phyloP scores from a whole-genome alignment of 768 basidiomycete genomes.

The Leccinum longicurvipes region DNA sequence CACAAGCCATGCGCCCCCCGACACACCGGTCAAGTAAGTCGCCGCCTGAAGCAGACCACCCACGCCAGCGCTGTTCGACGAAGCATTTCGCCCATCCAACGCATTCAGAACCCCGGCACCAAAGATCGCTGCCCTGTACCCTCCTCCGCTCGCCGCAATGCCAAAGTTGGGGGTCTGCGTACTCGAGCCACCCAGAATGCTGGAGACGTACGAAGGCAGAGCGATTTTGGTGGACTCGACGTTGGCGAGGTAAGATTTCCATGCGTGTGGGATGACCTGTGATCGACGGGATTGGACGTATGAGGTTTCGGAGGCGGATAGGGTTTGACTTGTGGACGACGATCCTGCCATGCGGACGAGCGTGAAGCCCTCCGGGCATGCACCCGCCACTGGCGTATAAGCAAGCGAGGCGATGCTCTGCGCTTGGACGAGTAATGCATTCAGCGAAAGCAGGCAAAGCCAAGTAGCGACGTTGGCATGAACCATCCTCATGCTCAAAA shows the following conservation, averaged over 20 bases:
- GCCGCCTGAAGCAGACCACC: conserved; percentile 54
- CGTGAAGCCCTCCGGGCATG: conserved; percentile 23
- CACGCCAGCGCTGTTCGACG: conserved; percentile 38
- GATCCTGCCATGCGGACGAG: conserved; percentile 31
- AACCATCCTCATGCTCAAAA: not conserved
- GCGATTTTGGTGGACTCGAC: conserved; percentile 29
- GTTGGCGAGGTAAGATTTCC: conserved; percentile 38
- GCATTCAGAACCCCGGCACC: conserved; percentile 50
- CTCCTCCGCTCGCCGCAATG: conserved; percentile 55
- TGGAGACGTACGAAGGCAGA: conserved; percentile 35
- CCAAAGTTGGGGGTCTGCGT: conserved; percentile 36
- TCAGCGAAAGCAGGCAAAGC: conserved; percentile 9
- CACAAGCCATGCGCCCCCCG: conserved; percentile 40
- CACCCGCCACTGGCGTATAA: conserved; percentile 20
- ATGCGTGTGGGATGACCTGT: conserved; percentile 38
- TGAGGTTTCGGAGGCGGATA: conserved; percentile 33
- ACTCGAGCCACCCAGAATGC: conserved; percentile 26
- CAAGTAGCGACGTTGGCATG: not conserved
- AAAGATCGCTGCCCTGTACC: conserved; percentile 53
- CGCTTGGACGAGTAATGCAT: conserved; percentile 11
- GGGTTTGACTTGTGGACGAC: conserved; percentile 26
- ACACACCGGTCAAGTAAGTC: conserved; percentile 51
- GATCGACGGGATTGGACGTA: conserved; percentile 37
- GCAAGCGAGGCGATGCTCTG: conserved; percentile 25
- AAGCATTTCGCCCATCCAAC: conserved; percentile 47